Evolutionary conservation across 1,284 basidiomycete genomes (phyloP).

Genomic region (Termitomyces sp.): DNA sequence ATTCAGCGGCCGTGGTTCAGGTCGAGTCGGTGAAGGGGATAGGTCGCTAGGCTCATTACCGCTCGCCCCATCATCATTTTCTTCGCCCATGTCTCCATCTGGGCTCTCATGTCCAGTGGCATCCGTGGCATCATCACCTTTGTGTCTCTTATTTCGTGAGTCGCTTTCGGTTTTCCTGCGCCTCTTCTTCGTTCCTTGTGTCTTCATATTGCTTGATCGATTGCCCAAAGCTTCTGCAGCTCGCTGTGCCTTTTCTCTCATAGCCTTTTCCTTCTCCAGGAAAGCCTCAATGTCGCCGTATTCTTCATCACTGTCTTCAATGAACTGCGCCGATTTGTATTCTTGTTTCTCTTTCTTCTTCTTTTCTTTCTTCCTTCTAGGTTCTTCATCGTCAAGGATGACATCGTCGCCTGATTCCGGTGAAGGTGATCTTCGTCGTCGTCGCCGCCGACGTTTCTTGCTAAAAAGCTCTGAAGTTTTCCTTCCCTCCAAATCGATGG

Average conservation of each 20-base stretch:
- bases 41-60: neutral
- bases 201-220: slow-evolving; percentile 50
- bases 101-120: neutral
- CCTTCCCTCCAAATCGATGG: slow-evolving; percentile 72
- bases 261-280: slow-evolving; percentile 66
- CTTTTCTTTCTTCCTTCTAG: slow-evolving; percentile 45
- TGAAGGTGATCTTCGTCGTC: slow-evolving; percentile 45
- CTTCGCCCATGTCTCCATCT: slow-evolving; percentile 6
- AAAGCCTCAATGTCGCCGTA: slow-evolving; percentile 73
- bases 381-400: slow-evolving; percentile 39
- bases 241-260: slow-evolving; percentile 41
- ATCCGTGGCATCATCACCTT: slow-evolving; percentile 12
- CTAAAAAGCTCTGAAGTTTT: slow-evolving; percentile 60
- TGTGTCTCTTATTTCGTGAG: slow-evolving; percentile 26
- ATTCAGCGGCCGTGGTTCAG: slow-evolving; percentile 17
- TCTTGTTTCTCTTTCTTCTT: slow-evolving; percentile 67
- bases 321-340: slow-evolving; percentile 88
- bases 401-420: slow-evolving; percentile 39
- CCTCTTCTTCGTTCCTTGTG: slow-evolving; percentile 68
- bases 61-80: neutral
- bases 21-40: slow-evolving; percentile 17
- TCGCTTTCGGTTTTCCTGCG: slow-evolving; percentile 33
- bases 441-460: slow-evolving; percentile 54
- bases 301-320: slow-evolving; percentile 84
- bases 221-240: slow-evolving; percentile 37